Conservation (phyloP, 768 basidiomycete genomes). For the Russula olivacea region DNA sequence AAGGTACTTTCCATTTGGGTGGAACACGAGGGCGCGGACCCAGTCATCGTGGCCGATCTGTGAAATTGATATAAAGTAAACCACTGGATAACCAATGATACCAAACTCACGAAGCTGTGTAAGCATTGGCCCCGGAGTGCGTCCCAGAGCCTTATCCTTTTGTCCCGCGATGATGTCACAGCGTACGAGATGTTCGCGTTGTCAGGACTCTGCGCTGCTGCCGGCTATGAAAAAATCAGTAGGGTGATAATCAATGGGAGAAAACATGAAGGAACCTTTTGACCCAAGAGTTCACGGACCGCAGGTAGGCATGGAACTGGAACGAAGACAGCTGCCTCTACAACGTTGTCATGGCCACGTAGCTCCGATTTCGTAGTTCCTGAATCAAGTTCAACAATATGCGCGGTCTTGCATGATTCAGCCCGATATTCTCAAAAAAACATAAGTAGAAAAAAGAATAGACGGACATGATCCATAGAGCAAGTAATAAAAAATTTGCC, state of each 20-base stretch:
- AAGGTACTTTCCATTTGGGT: constrained; percentile 51
- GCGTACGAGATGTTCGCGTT: constrained; percentile 37
- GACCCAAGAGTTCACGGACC: constrained; percentile 44
- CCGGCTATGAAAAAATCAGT: constrained; percentile 23
- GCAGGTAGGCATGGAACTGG: constrained; percentile 39
- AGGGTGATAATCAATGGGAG: neutral
- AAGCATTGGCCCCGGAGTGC: constrained; percentile 44
- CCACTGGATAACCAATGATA: neutral
- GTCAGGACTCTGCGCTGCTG: constrained; percentile 31
- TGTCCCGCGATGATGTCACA: constrained; percentile 50
- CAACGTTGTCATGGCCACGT: constrained; percentile 50
- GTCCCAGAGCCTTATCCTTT: constrained; percentile 52
- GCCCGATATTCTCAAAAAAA: neutral
- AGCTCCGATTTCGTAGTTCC: constrained; percentile 49
- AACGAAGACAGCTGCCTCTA: constrained; percentile 48
- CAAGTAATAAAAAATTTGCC: constrained; percentile 44
- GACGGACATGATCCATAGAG: constrained; percentile 49
- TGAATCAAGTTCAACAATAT: constrained; percentile 43
- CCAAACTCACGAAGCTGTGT: constrained; percentile 38
- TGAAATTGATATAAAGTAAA: neutral
- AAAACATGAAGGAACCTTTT: constrained; percentile 34
- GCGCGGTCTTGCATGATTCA: constrained; percentile 39
- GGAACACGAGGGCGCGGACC: constrained; percentile 53
- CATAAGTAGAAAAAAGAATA: neutral
- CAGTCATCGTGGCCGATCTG: constrained; percentile 48